Evolutionary conservation across 306 rosid species (phyloP).

Genomic region (Sechiopsis laciniata): DNA sequence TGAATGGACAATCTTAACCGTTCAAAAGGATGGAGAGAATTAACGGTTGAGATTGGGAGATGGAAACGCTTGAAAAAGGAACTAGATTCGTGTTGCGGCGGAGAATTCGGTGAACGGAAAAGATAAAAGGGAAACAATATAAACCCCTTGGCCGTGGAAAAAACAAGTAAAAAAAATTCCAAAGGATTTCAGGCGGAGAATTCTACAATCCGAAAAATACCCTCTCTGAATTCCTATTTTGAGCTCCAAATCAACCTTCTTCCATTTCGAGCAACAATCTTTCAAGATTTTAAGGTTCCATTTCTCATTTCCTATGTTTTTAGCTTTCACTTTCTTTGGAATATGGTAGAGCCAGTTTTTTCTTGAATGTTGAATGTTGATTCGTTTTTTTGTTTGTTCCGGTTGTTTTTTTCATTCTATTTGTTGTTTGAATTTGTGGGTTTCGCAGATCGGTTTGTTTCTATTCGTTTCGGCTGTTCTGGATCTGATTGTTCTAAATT

Average conservation of each 20-base stretch:
- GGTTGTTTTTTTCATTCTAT: not conserved
- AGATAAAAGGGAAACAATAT: not conserved
- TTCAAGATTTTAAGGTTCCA: slow-evolving; percentile 8
- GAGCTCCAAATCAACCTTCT: not conserved
- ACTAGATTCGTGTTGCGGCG: slow-evolving; percentile 8
- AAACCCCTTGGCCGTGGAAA: not conserved
- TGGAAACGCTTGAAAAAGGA: not conserved
- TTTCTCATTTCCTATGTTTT: not conserved
- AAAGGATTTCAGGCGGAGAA: slow-evolving; percentile 1
- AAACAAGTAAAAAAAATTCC: not conserved
- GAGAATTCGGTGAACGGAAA: not conserved
- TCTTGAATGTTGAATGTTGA: not conserved
- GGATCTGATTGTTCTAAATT: not conserved
- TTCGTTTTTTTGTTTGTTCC: not conserved
- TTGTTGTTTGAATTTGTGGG: not conserved
- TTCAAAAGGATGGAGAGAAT: slow-evolving; percentile 1
- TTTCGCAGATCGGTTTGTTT: slow-evolving; percentile 1
- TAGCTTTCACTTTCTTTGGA: no score
- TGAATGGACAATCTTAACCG: slow-evolving; percentile 1
- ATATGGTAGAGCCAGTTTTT: not conserved
- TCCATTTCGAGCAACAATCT: not conserved
- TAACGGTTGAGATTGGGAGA: not conserved
- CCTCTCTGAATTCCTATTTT: not conserved
- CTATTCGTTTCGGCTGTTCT: not conserved
- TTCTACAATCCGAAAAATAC: not conserved